phyloP scores from a whole-genome alignment of 352 stramenopile species.

The Phytophthora crassamura region DNA sequence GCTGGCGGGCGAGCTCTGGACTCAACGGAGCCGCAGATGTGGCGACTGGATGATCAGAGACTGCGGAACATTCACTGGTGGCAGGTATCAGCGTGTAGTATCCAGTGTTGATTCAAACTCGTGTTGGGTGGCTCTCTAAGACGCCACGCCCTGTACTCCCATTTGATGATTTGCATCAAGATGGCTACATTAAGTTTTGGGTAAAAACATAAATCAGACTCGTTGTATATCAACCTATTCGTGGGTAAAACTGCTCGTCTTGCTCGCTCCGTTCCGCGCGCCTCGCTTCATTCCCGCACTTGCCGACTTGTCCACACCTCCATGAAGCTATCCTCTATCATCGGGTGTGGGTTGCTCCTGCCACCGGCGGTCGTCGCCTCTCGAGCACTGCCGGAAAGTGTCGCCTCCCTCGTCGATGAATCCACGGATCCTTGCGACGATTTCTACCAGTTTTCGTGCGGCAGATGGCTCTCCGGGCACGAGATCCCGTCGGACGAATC shows the following conservation, averaged over 20 bases:
- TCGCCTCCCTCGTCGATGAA: constrained; percentile 56
- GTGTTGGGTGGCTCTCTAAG: too few relatives aligned
- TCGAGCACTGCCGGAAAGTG: constrained; percentile 39
- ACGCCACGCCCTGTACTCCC: too few relatives aligned
- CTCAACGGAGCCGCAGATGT: too few relatives aligned
- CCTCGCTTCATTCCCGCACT: constrained; percentile 7
- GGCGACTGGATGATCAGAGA: too few relatives aligned
- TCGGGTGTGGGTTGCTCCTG: constrained; percentile 24
- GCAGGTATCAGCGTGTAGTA: too few relatives aligned
- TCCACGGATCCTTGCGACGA: constrained; percentile 63
- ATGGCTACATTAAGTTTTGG: background rate
- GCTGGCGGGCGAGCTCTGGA: too few relatives aligned
- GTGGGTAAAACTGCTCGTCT: constrained; percentile 5
- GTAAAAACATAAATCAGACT: constrained; percentile 5
- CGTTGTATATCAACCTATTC: background rate
- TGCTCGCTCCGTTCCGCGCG: background rate
- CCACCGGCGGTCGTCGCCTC: constrained; percentile 9
- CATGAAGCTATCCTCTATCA: constrained; percentile 26
- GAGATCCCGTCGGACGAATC: constrained; percentile 41
- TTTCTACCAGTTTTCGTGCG: constrained; percentile 80
- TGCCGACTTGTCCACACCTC: constrained; percentile 4
- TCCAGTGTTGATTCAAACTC: too few relatives aligned
- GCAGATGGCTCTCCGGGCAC: constrained; percentile 54
- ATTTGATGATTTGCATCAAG: too few relatives aligned
- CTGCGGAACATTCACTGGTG: too few relatives aligned